These are phyloP conservation scores for Phytophthora tentaculata DNA, from an alignment of 352 stramenopile genomes.

Conservation along the genomic window DNA sequence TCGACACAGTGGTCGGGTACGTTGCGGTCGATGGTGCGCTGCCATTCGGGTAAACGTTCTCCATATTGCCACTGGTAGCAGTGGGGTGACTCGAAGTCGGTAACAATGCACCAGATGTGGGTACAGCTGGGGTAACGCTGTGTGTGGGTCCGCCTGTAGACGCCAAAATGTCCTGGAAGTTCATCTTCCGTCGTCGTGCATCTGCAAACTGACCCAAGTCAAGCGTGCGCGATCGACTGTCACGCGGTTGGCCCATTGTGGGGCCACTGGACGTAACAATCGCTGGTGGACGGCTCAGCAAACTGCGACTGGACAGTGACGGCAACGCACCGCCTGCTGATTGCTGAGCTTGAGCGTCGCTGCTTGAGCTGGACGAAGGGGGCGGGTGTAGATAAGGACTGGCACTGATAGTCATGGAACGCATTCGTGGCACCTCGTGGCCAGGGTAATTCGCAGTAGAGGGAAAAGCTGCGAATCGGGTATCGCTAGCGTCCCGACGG, in stretches of 20 bases:
- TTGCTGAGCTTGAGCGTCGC: slow-evolving; percentile 28
- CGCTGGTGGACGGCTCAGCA: slow-evolving; percentile 38
- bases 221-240: slow-evolving; percentile 83
- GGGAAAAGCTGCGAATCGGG: slow-evolving; percentile 41
- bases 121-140: slow-evolving; percentile 14
- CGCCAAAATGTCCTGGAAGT: slow-evolving; percentile 88
- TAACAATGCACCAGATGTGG: slow-evolving; percentile 22
- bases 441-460: slow-evolving; percentile 25
- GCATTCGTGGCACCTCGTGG: slow-evolving; percentile 53
- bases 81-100: slow-evolving; percentile 17
- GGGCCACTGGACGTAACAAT: slow-evolving; percentile 40
- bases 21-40: slow-evolving; percentile 19
- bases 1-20: slow-evolving; percentile 27
- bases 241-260: slow-evolving; percentile 76
- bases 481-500: slow-evolving; percentile 42
- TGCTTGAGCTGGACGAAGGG: slow-evolving; percentile 10
- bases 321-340: slow-evolving; percentile 43
- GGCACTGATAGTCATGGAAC: slow-evolving; percentile 68
- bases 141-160: slow-evolving; percentile 40
- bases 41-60: slow-evolving; percentile 63
- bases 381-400: slow-evolving; percentile 51
- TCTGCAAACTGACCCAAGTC: slow-evolving; percentile 87
- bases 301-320: slow-evolving; percentile 60
- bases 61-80: slow-evolving; percentile 37
- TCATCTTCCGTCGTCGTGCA: slow-evolving; percentile 84